These are phyloP conservation scores for Imleria badia DNA, from an alignment of 768 basidiomycete species.

Conservation along the genomic window DNA sequence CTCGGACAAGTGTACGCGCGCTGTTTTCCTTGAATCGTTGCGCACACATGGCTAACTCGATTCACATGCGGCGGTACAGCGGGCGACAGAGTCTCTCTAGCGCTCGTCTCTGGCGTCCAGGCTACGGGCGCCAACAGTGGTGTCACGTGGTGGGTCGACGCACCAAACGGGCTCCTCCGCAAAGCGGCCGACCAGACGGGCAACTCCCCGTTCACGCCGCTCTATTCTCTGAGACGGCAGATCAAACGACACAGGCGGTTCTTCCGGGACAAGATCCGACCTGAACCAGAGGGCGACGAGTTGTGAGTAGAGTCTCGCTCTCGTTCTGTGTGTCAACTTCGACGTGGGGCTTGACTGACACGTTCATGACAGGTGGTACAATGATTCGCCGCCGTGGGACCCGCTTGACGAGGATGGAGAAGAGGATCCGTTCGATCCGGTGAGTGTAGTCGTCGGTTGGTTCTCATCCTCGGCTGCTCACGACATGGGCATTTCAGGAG, in stretches of 20 bases:
- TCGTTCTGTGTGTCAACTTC: no score
- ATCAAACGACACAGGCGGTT: slow-evolving; percentile 6
- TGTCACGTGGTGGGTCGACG: slow-evolving; percentile 21
- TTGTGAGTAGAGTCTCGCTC: slow-evolving; percentile 14
- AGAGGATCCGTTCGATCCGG: slow-evolving; percentile 20
- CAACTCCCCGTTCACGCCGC: slow-evolving; percentile 16
- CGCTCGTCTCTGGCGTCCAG: slow-evolving; percentile 12
- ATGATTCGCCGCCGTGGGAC: slow-evolving; percentile 22
- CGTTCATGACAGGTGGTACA: slow-evolving; percentile 18
- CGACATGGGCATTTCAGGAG: background rate
- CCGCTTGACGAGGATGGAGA: slow-evolving; percentile 27
- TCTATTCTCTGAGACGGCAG: slow-evolving; percentile 20
- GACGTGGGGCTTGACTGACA: background rate
- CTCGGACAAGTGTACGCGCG: slow-evolving; percentile 22
- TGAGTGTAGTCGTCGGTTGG: slow-evolving; percentile 1
- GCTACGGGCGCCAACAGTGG: background rate
- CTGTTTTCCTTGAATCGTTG: background rate
- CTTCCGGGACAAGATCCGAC: slow-evolving; percentile 15
- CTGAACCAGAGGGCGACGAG: slow-evolving; percentile 14
- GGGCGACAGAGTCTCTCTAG: slow-evolving; percentile 21
- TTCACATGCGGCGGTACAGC: slow-evolving; percentile 5
- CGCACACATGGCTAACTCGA: background rate
- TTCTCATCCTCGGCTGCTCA: background rate
- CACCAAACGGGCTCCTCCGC: slow-evolving; percentile 18
- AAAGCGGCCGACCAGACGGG: slow-evolving; percentile 18